Percentiles rank a stretch among this genome's conserved stretches.
Evolutionary conservation across 768 basidiomycete species (phyloP).

Genomic region (Mycena sanguinolenta): DNA sequence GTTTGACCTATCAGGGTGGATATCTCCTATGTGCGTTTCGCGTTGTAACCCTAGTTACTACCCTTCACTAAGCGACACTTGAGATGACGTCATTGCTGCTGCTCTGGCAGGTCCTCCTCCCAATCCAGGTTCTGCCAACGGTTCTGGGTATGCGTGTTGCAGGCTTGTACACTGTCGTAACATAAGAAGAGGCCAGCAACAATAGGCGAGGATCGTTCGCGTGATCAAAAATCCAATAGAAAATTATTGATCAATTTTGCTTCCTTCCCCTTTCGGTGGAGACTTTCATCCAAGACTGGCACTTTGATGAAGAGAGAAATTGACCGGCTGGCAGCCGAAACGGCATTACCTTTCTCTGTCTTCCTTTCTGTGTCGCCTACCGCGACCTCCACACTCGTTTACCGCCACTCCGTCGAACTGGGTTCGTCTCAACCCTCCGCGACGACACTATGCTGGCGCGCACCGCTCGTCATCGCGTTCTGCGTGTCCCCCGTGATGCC

Average conservation of each 20-base stretch:
- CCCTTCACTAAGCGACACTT: too few relatives aligned
- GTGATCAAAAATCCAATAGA: conserved; percentile 2
- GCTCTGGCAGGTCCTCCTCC: too few relatives aligned
- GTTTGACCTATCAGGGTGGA: too few relatives aligned
- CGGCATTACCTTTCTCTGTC: conserved; percentile 17
- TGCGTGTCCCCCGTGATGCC: conserved; percentile 17
- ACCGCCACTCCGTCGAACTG: background rate
- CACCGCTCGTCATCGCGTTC: conserved; percentile 29
- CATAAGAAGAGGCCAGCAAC: too few relatives aligned
- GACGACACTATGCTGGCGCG: conserved; percentile 24
- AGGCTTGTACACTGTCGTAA: too few relatives aligned
- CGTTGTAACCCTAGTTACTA: too few relatives aligned
- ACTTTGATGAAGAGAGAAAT: background rate
- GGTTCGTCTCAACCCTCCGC: conserved; percentile 9
- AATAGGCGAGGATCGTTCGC: background rate
- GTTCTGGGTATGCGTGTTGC: too few relatives aligned
- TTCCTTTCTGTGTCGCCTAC: conserved; percentile 14
- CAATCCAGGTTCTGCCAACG: too few relatives aligned
- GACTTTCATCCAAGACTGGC: conserved; percentile 8
- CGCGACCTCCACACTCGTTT: conserved; percentile 39
- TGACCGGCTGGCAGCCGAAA: background rate
- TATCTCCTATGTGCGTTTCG: too few relatives aligned
- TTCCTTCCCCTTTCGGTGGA: conserved; percentile 17
- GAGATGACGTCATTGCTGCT: too few relatives aligned
- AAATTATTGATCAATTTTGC: conserved; percentile 1